These are phyloP conservation scores for Verticillium klebahnii DNA, from an alignment of 2,329 filamentous ascomycete genomes.

Conservation along the genomic window DNA sequence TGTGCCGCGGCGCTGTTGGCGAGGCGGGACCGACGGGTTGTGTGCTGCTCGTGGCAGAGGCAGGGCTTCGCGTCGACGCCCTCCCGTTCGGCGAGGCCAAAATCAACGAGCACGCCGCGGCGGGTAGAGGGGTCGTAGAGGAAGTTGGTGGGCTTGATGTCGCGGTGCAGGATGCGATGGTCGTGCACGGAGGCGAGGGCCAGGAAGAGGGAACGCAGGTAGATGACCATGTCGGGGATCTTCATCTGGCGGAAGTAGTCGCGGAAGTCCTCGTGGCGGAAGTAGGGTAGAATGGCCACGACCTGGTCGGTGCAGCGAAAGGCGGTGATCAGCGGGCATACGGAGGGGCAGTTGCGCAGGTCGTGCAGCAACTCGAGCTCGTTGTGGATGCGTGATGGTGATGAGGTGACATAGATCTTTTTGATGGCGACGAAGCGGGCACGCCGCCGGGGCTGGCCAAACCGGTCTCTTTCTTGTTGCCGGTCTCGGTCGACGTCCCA, in stretches of 20 bases:
- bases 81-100: slow-evolving; percentile 87
- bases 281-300: slow-evolving; percentile 90
- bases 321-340: slow-evolving; percentile 95
- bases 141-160: slow-evolving; percentile 98
- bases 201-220: slow-evolving; percentile 83
- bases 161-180: slow-evolving; percentile 81
- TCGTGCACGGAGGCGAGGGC: slow-evolving; percentile 80
- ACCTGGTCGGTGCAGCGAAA: slow-evolving; percentile 94
- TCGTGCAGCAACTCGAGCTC: slow-evolving; percentile 92
- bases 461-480: slow-evolving; percentile 34
- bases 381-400: slow-evolving; percentile 88
- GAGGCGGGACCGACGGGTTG: slow-evolving; percentile 57
- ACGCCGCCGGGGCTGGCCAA: slow-evolving; percentile 36
- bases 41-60: slow-evolving; percentile 65
- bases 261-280: slow-evolving; percentile 90
- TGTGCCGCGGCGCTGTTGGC: slow-evolving; percentile 54
- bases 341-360: slow-evolving; percentile 73
- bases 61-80: slow-evolving; percentile 75
- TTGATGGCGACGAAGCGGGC: slow-evolving; percentile 88
- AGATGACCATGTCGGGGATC: slow-evolving; percentile 79
- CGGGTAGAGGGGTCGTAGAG: slow-evolving; percentile 79
- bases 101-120: slow-evolving; percentile 93
- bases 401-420: slow-evolving; percentile 99
- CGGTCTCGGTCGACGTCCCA: slow-evolving; percentile 65
- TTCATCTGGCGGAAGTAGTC: slow-evolving; percentile 91